These are phyloP conservation scores for Pythium phragmitis DNA, from an alignment of 352 stramenopile species.

Conservation along the genomic window DNA sequence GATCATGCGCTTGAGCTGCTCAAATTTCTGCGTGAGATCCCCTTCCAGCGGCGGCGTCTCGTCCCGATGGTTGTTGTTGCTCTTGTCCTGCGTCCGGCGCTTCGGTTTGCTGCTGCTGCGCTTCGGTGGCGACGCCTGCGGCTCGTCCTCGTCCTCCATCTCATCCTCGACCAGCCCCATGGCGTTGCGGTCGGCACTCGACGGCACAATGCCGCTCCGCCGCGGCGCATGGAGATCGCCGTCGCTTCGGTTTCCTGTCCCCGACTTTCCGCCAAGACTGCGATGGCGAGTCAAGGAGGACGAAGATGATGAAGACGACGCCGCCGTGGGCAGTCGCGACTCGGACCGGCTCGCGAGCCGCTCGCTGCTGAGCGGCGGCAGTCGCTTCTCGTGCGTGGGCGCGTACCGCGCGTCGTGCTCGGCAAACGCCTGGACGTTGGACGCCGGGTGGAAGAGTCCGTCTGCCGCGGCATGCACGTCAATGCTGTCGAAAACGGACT, in stretches of 20 bases:
- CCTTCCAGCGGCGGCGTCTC: constrained; percentile 29
- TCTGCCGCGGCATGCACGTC: constrained; percentile 61
- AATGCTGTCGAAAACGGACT: constrained; percentile 57
- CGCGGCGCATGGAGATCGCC: constrained; percentile 59
- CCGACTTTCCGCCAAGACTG: constrained; percentile 20
- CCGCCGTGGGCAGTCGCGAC: constrained; percentile 23
- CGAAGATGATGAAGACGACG: constrained; percentile 15
- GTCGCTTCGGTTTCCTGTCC: constrained; percentile 47
- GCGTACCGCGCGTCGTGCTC: constrained; percentile 77
- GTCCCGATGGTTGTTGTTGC: constrained; percentile 4
- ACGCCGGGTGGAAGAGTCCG: constrained; percentile 76
- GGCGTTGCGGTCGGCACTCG: constrained; percentile 49
- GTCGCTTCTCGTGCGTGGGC: constrained; percentile 14
- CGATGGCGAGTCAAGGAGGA: not conserved
- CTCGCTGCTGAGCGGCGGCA: constrained; percentile 26
- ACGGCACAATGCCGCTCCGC: constrained; percentile 40
- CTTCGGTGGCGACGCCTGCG: constrained; percentile 4
- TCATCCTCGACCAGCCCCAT: constrained; percentile 46
- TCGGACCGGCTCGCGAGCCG: constrained; percentile 32
- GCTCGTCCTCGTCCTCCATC: constrained; percentile 4
- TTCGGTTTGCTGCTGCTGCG: not conserved
- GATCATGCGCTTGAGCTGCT: constrained; percentile 59
- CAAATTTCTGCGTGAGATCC: constrained; percentile 61
- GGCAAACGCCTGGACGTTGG: constrained; percentile 70
- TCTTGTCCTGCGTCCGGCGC: not conserved